These are phyloP conservation scores for Scorias spongiosa DNA, from an alignment of 2,329 filamentous ascomycete species.

Conservation along the genomic window DNA sequence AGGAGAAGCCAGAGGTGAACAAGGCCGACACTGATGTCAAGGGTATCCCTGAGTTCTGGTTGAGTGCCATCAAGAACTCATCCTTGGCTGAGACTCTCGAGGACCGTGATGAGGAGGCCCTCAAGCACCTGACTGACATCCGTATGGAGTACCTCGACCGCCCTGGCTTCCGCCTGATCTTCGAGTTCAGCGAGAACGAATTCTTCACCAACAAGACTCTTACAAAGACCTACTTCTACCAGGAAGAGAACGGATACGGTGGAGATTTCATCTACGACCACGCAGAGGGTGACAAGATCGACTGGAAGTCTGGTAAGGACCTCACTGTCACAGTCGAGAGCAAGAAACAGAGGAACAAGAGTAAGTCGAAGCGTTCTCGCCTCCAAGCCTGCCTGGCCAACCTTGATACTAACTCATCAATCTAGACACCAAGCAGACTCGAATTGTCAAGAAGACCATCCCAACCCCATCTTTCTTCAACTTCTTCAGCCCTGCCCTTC, in stretches of 20 bases:
- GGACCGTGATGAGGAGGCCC: slow-evolving; percentile 84
- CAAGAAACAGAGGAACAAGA: slow-evolving; percentile 99
- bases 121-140: slow-evolving; percentile 80
- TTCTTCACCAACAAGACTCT: slow-evolving; percentile 96
- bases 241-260: slow-evolving; percentile 95
- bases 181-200: slow-evolving; percentile 88
- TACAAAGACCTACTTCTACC: slow-evolving; percentile 98
- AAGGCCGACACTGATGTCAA: slow-evolving; percentile 41
- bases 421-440: slow-evolving; percentile 94
- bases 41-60: slow-evolving; percentile 98
- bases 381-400: neutral
- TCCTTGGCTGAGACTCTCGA: slow-evolving; percentile 98
- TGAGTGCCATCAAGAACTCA: slow-evolving; percentile 99
- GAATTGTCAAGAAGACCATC: slow-evolving; percentile 97
- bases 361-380: slow-evolving; percentile 38
- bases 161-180: slow-evolving; percentile 94
- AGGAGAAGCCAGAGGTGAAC: slow-evolving; percentile 40
- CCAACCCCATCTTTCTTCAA: slow-evolving; percentile 96
- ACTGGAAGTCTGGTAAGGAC: slow-evolving; percentile 89
- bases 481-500: slow-evolving; percentile 93
- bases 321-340: slow-evolving; percentile 89
- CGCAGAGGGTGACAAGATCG: slow-evolving; percentile 92
- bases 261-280: slow-evolving; percentile 99
- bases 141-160: slow-evolving; percentile 99
- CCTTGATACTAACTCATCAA: slow-evolving; percentile 6